Base-by-base conservation (phyloP, 2,329 filamentous ascomycete species). In the Hypomyces rosellus region DNA sequence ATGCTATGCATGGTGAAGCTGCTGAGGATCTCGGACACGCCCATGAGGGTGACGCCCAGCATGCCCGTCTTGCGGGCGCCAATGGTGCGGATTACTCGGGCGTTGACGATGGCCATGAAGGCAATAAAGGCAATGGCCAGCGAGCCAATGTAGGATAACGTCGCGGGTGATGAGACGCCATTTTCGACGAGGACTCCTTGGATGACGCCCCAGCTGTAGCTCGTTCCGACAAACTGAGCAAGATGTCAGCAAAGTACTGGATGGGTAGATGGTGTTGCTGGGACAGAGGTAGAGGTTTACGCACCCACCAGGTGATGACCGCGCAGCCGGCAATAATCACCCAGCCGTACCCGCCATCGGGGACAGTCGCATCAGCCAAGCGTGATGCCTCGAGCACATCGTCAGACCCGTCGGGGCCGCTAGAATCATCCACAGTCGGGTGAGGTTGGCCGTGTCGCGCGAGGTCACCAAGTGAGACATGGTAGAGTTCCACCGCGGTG, bases 141-240 rank as follows among this genome's bases (percentile, higher is more conserved):
- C 0, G 75, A 78, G 0, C 81, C 81, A 5, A 84, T 76, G 53
- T 82, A 85, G 0, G 79, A 74, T 11, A 85, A 63, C 0, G 76
- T 81, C 0, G 75, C 73, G 0, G 78, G 67, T 0, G 72, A 70
- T 0, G 73, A 70, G 1, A 81, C 64, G 0, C 69, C 67, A 15
- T 74, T 63, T 34, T 74, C 64, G 0, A 82, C 71, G 0, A 85
- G 69, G 0, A 74, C 80, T 2, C 71, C 71, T 60, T 85, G 82
- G 13, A 84, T 66, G 0, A 85, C 72, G 5, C 81, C 82, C 80
- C 81, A 85, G 53, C 70, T 74, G 55, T 81, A 81, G 7, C 69
- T 71, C 1, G 73, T 76, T 25, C 80, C 81, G n/a, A 76, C 74
- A 45, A 76, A 73, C 49, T 51, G 25, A 42, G 12, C 18, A 5